These are phyloP conservation scores for Hibiscus tridactylites DNA, from an alignment of 345 rosid species.

Conservation along the genomic window DNA sequence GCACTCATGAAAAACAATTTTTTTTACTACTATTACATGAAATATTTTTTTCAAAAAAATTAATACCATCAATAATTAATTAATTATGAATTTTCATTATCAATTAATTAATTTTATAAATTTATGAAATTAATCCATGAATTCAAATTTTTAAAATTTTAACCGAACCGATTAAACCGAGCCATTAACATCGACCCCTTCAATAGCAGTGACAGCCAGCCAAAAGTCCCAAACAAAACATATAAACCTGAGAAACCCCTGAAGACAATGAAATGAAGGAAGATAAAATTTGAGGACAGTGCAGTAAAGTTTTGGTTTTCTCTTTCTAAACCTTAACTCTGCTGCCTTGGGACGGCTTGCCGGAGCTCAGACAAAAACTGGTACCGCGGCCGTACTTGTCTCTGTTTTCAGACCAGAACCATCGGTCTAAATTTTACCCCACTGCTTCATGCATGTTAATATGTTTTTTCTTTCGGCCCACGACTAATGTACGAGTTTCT, in stretches of 20 bases:
- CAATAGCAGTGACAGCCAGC: no score
- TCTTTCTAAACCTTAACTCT: background rate
- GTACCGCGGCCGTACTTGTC: conserved; percentile 20
- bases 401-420: conserved; percentile 8
- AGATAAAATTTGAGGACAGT: background rate
- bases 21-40: no score
- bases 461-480: background rate
- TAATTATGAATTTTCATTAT: no score
- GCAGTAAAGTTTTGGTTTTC: background rate
- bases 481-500: background rate
- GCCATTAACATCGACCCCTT: no score
- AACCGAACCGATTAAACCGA: no score
- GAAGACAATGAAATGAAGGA: background rate
- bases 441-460: background rate
- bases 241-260: background rate
- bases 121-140: no score
- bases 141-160: no score
- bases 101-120: no score
- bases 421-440: background rate
- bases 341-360: conserved; percentile 16
- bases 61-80: no score
- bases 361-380: conserved; percentile 26
- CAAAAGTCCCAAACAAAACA: background rate
- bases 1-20: no score
- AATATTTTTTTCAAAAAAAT: no score